Conservation (phyloP, 2,329 filamentous ascomycete species). For the Aspergillus luchuensis region DNA sequence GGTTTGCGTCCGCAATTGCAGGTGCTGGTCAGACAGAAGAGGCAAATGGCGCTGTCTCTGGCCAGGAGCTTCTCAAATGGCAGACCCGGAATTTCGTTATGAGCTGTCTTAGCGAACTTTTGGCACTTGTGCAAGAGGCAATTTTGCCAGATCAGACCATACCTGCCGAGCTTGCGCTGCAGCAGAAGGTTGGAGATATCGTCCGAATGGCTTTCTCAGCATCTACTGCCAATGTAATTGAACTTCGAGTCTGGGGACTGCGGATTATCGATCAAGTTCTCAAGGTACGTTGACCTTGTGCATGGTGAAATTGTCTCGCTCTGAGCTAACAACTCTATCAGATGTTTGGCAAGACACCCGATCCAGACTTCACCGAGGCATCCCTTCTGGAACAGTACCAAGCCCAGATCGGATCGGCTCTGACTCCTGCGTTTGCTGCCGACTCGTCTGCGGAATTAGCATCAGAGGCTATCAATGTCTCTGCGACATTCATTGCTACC, state of each 20-base stretch:
- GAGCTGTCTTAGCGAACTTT: constrained; percentile 80
- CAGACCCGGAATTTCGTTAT: constrained; percentile 94
- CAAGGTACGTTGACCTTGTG: constrained; percentile 52
- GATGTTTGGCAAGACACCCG: constrained; percentile 92
- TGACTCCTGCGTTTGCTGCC: constrained; percentile 92
- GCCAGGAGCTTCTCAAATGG: constrained; percentile 90
- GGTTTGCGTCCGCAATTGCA: constrained; percentile 78
- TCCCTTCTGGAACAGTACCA: constrained; percentile 97
- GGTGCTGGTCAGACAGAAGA: constrained; percentile 61
- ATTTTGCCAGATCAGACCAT: constrained; percentile 77
- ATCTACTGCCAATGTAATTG: constrained; percentile 88
- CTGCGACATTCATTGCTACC: constrained; percentile 95
- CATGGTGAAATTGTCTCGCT: not conserved
- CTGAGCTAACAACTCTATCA: constrained; percentile 24
- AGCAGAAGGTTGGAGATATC: constrained; percentile 84
- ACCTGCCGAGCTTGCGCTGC: constrained; percentile 73
- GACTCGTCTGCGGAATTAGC: constrained; percentile 96
- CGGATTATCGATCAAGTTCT: constrained; percentile 92
- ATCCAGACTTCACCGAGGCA: constrained; percentile 96
- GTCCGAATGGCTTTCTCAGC: constrained; percentile 97
- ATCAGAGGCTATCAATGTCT: constrained; percentile 94
- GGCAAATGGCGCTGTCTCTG: constrained; percentile 52
- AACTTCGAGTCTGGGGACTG: constrained; percentile 85
- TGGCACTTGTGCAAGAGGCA: constrained; percentile 76
- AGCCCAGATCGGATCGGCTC: constrained; percentile 92